A percentile compares a stretch with the other conserved stretches of the same genome.
These are phyloP conservation scores for Calonectria pteridis DNA, from an alignment of 2,329 filamentous ascomycete genomes.

Conservation along the genomic window DNA sequence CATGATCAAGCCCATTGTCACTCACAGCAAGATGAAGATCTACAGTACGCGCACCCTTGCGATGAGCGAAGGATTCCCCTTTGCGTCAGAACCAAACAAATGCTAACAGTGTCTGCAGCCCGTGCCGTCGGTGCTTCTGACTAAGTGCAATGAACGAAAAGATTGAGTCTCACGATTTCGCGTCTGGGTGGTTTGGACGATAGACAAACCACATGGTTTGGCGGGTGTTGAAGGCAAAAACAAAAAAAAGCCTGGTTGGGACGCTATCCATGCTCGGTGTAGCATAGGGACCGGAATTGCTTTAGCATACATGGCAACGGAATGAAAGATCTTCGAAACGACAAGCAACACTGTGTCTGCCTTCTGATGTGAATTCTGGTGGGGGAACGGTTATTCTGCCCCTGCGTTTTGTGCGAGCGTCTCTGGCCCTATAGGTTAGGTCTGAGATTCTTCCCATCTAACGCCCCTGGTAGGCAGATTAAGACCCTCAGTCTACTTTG, in stretches of 20 bases:
- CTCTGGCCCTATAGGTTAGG: slow-evolving; percentile 1
- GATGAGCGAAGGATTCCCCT: slow-evolving; percentile 4
- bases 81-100: neutral
- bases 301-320: slow-evolving; percentile 54
- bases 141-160: slow-evolving; percentile 51
- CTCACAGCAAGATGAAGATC: slow-evolving; percentile 97
- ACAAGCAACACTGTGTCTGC: slow-evolving; percentile 32
- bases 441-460: neutral
- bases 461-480: neutral
- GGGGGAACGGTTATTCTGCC: neutral
- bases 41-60: slow-evolving; percentile 75
- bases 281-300: slow-evolving; percentile 55
- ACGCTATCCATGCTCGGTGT: slow-evolving; percentile 56
- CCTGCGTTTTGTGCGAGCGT: neutral
- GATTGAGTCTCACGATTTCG: slow-evolving; percentile 53
- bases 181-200: slow-evolving; percentile 54
- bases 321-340: slow-evolving; percentile 54
- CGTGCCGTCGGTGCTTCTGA: slow-evolving; percentile 69
- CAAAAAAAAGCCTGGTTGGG: slow-evolving; percentile 52
- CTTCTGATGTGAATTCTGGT: slow-evolving; percentile 9
- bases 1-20: slow-evolving; percentile 97
- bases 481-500: neutral
- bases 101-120: slow-evolving; percentile 59
- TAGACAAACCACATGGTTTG: slow-evolving; percentile 50
- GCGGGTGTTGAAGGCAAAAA: slow-evolving; percentile 51